Evolutionary conservation across 108 stramenopile species (phyloP).

Genomic region (Pseudonitzschia delicatissima): DNA sequence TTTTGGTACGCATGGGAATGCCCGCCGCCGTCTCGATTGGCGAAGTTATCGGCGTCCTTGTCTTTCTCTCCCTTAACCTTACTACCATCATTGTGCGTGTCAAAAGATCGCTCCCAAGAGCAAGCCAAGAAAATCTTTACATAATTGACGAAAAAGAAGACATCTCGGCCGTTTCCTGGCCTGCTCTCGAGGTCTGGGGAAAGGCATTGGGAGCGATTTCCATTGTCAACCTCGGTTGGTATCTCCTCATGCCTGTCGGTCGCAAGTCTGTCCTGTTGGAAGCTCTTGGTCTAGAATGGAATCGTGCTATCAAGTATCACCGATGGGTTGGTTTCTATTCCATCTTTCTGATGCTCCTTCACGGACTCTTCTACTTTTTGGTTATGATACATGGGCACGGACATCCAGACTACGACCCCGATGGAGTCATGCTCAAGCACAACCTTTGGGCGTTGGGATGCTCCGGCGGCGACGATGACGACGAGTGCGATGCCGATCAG

Average conservation of each 20-base stretch:
- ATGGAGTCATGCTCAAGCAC: not conserved
- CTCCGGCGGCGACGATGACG: not conserved
- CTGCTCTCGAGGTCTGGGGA: not conserved
- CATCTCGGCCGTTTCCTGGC: not conserved
- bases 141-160: not conserved
- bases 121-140: not conserved
- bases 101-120: not conserved
- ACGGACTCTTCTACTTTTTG: not conserved
- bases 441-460: not conserved
- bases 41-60: not conserved
- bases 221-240: conserved; percentile 8
- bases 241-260: conserved; percentile 3
- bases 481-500: conserved; percentile 1
- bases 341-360: not conserved
- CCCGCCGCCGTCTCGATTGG: not conserved
- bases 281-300: not conserved
- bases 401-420: not conserved
- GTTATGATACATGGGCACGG: not conserved
- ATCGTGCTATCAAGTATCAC: conserved; percentile 6
- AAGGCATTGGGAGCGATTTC: conserved; percentile 1
- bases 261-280: not conserved
- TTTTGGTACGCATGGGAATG: not conserved
- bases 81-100: not conserved
- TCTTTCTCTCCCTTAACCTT: not conserved
- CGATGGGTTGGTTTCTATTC: conserved; percentile 7